phyloP scores from a whole-genome alignment of 2,329 filamentous ascomycete species.

The Paecilomyces variotii region DNA sequence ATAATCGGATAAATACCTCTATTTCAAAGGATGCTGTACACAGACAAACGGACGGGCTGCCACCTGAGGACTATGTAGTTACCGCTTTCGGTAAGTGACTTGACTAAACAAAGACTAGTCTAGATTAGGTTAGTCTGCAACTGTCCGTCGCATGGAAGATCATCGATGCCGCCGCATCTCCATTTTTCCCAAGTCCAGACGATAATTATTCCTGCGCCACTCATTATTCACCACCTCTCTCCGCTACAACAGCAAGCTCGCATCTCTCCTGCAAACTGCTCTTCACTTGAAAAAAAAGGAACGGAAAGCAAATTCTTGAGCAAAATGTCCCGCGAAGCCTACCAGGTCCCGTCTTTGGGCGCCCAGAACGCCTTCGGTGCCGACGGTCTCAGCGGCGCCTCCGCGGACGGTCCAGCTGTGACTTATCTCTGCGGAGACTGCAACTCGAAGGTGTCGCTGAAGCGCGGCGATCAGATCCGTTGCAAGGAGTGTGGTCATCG shows the following conservation, averaged over 20 bases:
- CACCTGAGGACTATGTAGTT: not conserved
- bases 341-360: slow-evolving; percentile 59
- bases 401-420: slow-evolving; percentile 49
- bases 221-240: not conserved
- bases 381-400: slow-evolving; percentile 35
- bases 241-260: not conserved
- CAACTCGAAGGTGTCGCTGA: slow-evolving; percentile 65
- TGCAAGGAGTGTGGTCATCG: slow-evolving; percentile 92
- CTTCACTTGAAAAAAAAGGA: not conserved
- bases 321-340: slow-evolving; percentile 64
- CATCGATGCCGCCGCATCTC: not conserved
- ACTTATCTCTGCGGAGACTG: slow-evolving; percentile 78
- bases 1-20: too few relatives aligned
- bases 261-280: not conserved
- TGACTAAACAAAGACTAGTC: not conserved
- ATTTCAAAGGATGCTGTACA: too few relatives aligned
- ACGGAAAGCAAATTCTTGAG: not conserved
- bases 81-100: not conserved
- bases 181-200: not conserved
- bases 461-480: slow-evolving; percentile 70
- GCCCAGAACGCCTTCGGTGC: slow-evolving; percentile 34
- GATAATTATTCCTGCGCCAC: not conserved
- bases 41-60: too few relatives aligned
- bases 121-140: slow-evolving; percentile 1
- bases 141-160: not conserved